Base-by-base conservation (phyloP, 1,284 basidiomycete genomes). In the Mycena citricolor region DNA sequence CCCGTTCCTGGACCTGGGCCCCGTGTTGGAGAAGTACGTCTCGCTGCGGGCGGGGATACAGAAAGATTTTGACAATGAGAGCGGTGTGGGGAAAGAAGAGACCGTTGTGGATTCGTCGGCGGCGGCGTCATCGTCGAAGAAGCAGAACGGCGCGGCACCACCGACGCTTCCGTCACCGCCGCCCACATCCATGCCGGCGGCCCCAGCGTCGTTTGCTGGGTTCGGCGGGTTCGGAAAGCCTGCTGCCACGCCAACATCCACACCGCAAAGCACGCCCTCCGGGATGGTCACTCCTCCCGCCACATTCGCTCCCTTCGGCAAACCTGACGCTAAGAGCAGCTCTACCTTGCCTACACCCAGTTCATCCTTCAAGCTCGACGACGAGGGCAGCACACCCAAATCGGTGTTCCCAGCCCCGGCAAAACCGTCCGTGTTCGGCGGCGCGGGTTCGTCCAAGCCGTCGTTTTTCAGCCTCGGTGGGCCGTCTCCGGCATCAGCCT, bases 1-100 rank as follows among this genome's bases (percentile, higher is more conserved):
- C 61, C 83, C 87, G 1, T 93, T 93, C 61, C 61, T 70, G n/a
- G 82, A 94, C 56, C 64, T 92, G 4, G 68, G 74, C 4, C 63
- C 65, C 8, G 55, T 90, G 8, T 41, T 83, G n/a, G 75, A 79
- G 43, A 77, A 76, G 42, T 94, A 94, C 65, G 79, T 73, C 55
- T 68, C 64, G 8, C 63, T 84, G 32, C 74, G 88, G 5, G 61
- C 69, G 6, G 70, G 73, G 29, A 74, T 84, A 6, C 77, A 82
- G 57, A 73, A 72, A 33, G 74, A 83, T 28, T 81, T 71, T 49
- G 76, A 83, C 39, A 62, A 64, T 12, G 65, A 60, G 30, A 47
- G 64, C 8, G n/a, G n/a, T n/a, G n/a, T n/a, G n/a, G n/a, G n/a
- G n/a, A n/a, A n/a, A n/a, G n/a, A n/a, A n/a, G n/a, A n/a, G n/a